phyloP scores from a whole-genome alignment of 768 basidiomycete genomes.

The Phylloporus rhodoxanthus region DNA sequence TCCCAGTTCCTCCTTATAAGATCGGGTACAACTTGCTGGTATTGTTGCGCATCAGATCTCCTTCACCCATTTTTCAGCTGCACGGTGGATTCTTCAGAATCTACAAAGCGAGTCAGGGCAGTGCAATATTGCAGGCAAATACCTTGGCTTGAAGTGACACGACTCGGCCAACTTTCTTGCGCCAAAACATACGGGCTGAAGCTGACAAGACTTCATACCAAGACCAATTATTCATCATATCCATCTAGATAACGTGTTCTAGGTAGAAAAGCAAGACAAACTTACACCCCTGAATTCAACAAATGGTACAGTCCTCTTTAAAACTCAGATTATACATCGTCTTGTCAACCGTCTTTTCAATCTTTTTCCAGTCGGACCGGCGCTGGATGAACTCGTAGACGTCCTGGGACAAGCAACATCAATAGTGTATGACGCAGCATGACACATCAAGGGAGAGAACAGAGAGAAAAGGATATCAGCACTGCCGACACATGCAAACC shows the following conservation, averaged over 20 bases:
- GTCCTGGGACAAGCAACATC: conserved; percentile 42
- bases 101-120: too few species aligned
- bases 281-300: conserved; percentile 15
- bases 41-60: too few species aligned
- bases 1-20: too few species aligned
- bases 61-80: too few species aligned
- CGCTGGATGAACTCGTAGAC: conserved; percentile 95
- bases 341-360: conserved; percentile 93
- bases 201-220: too few species aligned
- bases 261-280: neutral
- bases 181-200: too few species aligned
- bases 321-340: conserved; percentile 92
- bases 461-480: neutral
- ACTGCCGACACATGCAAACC: neutral
- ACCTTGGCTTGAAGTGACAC: too few species aligned
- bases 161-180: too few species aligned
- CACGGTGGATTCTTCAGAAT: too few species aligned
- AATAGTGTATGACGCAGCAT: neutral
- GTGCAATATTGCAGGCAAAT: too few species aligned
- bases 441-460: neutral
- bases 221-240: too few species aligned
- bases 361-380: conserved; percentile 96
- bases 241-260: neutral
- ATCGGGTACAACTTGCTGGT: too few species aligned
- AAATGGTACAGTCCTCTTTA: conserved; percentile 79